phyloP scores from a whole-genome alignment of 805 yeast species.

The Teunomyces funiuensis region DNA sequence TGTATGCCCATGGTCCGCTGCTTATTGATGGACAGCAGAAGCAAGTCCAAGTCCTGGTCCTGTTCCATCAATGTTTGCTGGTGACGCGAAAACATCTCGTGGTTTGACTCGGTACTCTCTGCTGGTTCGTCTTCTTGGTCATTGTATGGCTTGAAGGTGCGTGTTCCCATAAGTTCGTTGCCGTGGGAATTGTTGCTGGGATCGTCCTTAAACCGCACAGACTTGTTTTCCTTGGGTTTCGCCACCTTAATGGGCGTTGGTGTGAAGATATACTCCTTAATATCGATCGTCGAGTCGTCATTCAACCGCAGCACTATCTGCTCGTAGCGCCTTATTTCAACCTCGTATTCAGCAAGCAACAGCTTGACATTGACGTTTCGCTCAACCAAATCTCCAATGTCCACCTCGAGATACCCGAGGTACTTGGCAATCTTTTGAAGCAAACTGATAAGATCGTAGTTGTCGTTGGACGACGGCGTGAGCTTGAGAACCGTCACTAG shows the following conservation, averaged over 20 bases:
- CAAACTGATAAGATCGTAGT: constrained; percentile 32
- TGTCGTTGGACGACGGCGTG: constrained; percentile 40
- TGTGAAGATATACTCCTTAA: constrained; percentile 30
- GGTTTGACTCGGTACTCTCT: constrained; percentile 32
- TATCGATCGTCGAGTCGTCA: constrained; percentile 29
- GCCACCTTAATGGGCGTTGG: constrained; percentile 6
- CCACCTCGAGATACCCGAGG: constrained; percentile 30
- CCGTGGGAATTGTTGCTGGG: constrained; percentile 20
- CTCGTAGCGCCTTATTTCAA: constrained; percentile 18
- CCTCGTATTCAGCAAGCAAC: constrained; percentile 9
- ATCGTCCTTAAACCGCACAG: constrained; percentile 41
- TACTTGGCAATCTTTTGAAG: constrained; percentile 27
- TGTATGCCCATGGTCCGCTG: constrained; percentile 42
- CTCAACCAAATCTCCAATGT: constrained; percentile 15
- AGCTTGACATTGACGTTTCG: constrained; percentile 1
- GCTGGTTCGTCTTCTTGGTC: constrained; percentile 28
- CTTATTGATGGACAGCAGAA: constrained; percentile 33
- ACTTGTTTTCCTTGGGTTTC: constrained; percentile 17
- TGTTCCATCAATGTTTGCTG: constrained; percentile 41
- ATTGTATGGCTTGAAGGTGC: constrained; percentile 33
- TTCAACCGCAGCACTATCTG: constrained; percentile 16
- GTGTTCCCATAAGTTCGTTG: constrained; percentile 37
- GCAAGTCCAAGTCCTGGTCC: constrained; percentile 33
- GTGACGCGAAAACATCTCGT: constrained; percentile 42
- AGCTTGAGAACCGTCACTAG: constrained; percentile 29